Conservation (phyloP, 495 filamentous ascomycete species). For the Podospora pseudocomata region DNA sequence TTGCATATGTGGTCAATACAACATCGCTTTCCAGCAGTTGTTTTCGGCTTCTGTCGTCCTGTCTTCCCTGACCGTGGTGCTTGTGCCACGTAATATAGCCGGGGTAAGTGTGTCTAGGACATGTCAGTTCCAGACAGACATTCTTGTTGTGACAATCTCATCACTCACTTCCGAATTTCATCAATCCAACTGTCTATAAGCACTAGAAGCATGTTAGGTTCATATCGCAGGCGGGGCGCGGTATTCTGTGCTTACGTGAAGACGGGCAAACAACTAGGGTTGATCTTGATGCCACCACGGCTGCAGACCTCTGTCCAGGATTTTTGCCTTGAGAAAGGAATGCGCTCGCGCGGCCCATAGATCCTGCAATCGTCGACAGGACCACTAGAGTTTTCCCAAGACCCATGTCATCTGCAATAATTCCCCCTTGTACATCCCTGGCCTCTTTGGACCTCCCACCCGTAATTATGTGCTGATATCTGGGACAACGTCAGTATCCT, state of each 20-base stretch:
- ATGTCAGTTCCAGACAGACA: neutral
- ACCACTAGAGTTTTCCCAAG: neutral
- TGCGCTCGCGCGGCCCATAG: neutral
- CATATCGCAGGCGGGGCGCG: neutral
- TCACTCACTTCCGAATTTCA: neutral
- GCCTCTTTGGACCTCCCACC: neutral
- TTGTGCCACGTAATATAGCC: neutral
- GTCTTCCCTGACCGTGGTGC: constrained; percentile 1
- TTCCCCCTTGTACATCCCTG: neutral
- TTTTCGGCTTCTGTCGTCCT: neutral
- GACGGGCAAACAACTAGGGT: neutral
- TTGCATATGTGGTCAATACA: constrained; percentile 2
- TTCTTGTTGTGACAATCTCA: neutral
- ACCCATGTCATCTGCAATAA: constrained; percentile 4
- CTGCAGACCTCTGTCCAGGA: neutral
- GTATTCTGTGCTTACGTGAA: neutral
- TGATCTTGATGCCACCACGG: neutral
- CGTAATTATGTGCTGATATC: neutral
- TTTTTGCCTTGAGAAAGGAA: neutral
- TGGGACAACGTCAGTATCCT: neutral
- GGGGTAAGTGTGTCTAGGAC: neutral
- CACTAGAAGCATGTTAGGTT: neutral
- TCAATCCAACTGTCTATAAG: neutral
- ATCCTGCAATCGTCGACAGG: neutral
- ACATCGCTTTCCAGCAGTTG: neutral